Evolutionary conservation across 345 rosid species (phyloP).

Genomic region (Mercurialis annua): DNA sequence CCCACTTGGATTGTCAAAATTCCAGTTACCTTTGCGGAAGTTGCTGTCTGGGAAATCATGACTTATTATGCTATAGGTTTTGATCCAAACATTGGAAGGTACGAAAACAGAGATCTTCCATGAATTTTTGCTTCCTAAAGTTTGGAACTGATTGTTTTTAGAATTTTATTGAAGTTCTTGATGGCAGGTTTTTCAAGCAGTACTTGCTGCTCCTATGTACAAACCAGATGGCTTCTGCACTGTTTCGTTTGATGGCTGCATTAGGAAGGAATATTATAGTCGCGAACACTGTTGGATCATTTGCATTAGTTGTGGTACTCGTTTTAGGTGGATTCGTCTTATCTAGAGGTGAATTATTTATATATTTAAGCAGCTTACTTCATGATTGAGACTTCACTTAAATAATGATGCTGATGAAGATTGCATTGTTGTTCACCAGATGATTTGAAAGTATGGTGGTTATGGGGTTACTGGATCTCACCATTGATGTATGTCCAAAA

Average conservation of each 20-base stretch:
- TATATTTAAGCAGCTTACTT: neutral
- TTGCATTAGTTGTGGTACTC: conserved; percentile 39
- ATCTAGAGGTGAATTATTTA: conserved; percentile 37
- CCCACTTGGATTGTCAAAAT: conserved; percentile 84
- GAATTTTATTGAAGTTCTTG: conserved; percentile 15
- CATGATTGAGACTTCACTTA: neutral
- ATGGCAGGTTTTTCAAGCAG: conserved; percentile 53
- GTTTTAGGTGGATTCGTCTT: conserved; percentile 63
- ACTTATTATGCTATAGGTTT: conserved; percentile 56
- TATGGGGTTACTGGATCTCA: conserved; percentile 70
- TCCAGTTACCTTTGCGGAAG: conserved; percentile 59
- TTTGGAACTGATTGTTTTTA: neutral
- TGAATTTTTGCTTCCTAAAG: neutral
- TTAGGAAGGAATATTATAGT: conserved; percentile 56
- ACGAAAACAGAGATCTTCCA: neutral
- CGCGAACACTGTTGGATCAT: conserved; percentile 58
- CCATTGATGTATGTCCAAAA: conserved; percentile 68
- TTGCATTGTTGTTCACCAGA: conserved; percentile 27
- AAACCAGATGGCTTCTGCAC: conserved; percentile 55
- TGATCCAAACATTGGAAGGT: conserved; percentile 52
- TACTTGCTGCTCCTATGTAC: conserved; percentile 41
- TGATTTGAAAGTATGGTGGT: conserved; percentile 56
- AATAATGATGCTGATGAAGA: conserved; percentile 15
- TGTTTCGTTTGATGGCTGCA: conserved; percentile 54
- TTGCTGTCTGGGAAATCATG: conserved; percentile 52